These are phyloP conservation scores for Endogone sp. DNA, from an alignment of 192 early-diverging fungal genomes.

Conservation along the genomic window DNA sequence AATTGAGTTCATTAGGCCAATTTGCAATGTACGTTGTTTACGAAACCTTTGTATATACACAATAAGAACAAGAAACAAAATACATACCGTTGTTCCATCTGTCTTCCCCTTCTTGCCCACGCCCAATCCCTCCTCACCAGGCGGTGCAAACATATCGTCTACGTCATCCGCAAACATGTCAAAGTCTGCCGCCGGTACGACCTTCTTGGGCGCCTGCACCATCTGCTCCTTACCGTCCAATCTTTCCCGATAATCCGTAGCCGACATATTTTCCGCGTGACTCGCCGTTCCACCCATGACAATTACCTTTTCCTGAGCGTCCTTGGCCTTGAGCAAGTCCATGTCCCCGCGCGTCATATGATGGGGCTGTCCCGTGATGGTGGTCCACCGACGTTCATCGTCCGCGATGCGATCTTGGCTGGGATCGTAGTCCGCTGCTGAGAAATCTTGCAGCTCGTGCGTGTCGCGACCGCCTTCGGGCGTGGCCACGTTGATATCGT, in stretches of 20 bases:
- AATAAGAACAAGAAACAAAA: neutral
- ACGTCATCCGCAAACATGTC: conserved; percentile 73
- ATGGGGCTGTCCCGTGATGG: neutral
- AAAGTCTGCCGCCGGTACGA: conserved; percentile 21
- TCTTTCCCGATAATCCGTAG: conserved; percentile 59
- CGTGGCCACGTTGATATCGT: conserved; percentile 15
- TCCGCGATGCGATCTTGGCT: conserved; percentile 65
- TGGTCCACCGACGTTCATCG: conserved; percentile 48
- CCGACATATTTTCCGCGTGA: conserved; percentile 55
- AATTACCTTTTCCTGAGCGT: conserved; percentile 40
- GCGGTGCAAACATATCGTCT: conserved; percentile 70
- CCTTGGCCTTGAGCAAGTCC: conserved; percentile 40
- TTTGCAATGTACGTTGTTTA: neutral
- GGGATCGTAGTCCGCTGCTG: conserved; percentile 80
- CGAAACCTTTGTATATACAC: too few species aligned
- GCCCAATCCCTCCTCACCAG: conserved; percentile 11
- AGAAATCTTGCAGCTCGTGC: conserved; percentile 35
- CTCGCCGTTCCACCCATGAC: conserved; percentile 16
- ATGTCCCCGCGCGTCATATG: conserved; percentile 39
- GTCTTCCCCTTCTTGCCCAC: neutral
- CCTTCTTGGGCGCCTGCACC: conserved; percentile 12
- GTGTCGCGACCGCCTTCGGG: conserved; percentile 17
- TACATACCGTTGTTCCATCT: neutral
- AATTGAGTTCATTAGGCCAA: neutral
- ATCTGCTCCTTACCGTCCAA: conserved; percentile 6